Evolutionary conservation across 805 yeast genomes (phyloP).

Genomic region (Pichia insulana): DNA sequence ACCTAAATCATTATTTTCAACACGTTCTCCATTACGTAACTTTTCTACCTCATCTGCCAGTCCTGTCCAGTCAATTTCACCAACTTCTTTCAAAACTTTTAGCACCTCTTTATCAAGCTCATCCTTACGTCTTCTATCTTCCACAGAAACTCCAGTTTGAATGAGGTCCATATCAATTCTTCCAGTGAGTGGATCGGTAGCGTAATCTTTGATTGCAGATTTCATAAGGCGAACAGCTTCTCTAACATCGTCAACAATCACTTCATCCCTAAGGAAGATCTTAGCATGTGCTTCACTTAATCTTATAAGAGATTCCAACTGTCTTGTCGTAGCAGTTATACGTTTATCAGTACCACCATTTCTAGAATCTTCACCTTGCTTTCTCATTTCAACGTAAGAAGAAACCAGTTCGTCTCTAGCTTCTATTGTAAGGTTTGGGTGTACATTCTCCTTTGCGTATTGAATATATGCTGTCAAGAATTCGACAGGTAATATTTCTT

Average conservation of each 20-base stretch:
- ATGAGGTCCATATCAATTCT: constrained; percentile 95
- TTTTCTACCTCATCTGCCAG: constrained; percentile 48
- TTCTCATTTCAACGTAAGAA: constrained; percentile 89
- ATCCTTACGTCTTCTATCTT: constrained; percentile 70
- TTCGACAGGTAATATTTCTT: constrained; percentile 76
- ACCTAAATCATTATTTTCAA: constrained; percentile 63
- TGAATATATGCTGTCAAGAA: constrained; percentile 83
- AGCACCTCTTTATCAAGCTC: constrained; percentile 60
- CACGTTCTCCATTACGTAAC: constrained; percentile 34
- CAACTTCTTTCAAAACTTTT: constrained; percentile 41
- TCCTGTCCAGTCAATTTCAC: constrained; percentile 48
- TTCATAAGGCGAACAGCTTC: constrained; percentile 92
- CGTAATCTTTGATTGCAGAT: constrained; percentile 94
- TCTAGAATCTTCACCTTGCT: constrained; percentile 84
- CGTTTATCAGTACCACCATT: constrained; percentile 62
- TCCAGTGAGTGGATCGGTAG: constrained; percentile 96
- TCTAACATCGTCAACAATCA: constrained; percentile 71
- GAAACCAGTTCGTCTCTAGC: constrained; percentile 82
- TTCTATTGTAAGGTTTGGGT: constrained; percentile 71
- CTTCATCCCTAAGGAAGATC: constrained; percentile 71
- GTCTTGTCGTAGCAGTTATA: constrained; percentile 97
- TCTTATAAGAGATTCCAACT: constrained; percentile 91
- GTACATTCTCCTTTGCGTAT: constrained; percentile 79
- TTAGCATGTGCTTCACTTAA: constrained; percentile 95
- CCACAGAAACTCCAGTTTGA: constrained; percentile 89